Conservation (phyloP, 495 filamentous ascomycete species). For the Penicillium coffeae region DNA sequence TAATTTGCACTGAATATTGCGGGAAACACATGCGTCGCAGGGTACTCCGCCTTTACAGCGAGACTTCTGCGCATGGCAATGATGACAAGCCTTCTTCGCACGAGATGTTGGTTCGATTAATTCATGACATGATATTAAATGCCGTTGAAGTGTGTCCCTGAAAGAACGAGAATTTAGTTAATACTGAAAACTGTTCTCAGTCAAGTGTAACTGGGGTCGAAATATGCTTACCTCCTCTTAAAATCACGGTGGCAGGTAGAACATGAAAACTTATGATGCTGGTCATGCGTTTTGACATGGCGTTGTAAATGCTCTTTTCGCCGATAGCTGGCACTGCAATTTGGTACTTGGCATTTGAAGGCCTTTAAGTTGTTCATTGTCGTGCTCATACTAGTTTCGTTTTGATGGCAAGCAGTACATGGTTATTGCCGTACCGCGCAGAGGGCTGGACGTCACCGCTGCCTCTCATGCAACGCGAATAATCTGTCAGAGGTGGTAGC, state of each 20-base stretch:
- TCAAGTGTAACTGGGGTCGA: no score
- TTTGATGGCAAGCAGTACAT: no score
- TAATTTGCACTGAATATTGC: conserved; percentile 16
- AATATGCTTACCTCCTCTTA: background rate
- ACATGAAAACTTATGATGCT: background rate
- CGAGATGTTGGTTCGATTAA: conserved; percentile 13
- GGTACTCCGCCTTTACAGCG: conserved; percentile 26
- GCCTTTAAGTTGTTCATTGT: no score
- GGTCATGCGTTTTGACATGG: background rate
- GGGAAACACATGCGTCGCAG: conserved; percentile 23
- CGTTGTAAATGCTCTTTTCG: conserved; percentile 1
- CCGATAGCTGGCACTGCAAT: background rate
- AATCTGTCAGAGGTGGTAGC: no score
- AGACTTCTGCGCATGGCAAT: conserved; percentile 21
- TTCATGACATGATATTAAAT: conserved; percentile 17
- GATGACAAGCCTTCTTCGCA: conserved; percentile 14
- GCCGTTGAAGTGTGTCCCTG: conserved; percentile 32
- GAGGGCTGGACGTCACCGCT: no score
- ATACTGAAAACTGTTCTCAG: no score
- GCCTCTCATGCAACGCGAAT: no score
- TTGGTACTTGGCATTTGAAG: background rate
- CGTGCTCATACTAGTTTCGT: no score
- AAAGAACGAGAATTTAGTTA: background rate
- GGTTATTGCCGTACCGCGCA: no score
- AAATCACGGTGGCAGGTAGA: background rate